Evolutionary conservation across 768 basidiomycete species (phyloP).

Genomic region (Suillus alpinus): DNA sequence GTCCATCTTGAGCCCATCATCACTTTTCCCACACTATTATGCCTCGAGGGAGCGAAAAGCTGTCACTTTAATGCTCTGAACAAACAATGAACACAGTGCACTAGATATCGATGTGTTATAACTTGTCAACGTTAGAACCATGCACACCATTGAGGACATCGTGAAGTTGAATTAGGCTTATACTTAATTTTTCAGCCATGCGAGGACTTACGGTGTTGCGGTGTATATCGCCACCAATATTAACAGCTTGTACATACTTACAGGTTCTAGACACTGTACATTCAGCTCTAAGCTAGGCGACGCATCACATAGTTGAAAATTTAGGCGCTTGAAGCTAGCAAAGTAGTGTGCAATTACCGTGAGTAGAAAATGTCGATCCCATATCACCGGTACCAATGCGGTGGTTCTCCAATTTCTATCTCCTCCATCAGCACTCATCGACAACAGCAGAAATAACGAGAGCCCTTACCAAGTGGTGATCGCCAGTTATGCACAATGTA

Average conservation of each 20-base stretch:
- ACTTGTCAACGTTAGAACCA: neutral
- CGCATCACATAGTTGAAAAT: neutral
- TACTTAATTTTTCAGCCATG: no score
- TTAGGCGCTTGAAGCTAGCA: neutral
- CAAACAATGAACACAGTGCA: no score
- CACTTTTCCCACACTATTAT: neutral
- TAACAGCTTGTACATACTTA: neutral
- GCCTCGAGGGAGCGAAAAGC: no score
- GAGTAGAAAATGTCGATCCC: neutral
- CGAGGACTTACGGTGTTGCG: neutral
- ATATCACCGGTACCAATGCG: neutral
- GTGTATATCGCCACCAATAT: no score
- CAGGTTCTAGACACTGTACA: neutral
- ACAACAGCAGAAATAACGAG: neutral
- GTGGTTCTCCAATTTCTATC: neutral
- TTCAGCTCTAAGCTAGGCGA: neutral
- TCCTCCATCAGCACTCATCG: neutral
- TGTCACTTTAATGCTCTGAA: no score
- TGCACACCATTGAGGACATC: neutral
- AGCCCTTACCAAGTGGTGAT: constrained; percentile 60
- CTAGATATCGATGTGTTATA: neutral
- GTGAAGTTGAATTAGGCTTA: no score
- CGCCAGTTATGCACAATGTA: constrained; percentile 63
- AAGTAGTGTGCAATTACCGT: no score
- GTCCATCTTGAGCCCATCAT: no score